Evolutionary conservation across 2,329 filamentous ascomycete species (phyloP), one percentile per base, ranked within the genome.

Genomic region (Cordyceps fumosorosea): DNA sequence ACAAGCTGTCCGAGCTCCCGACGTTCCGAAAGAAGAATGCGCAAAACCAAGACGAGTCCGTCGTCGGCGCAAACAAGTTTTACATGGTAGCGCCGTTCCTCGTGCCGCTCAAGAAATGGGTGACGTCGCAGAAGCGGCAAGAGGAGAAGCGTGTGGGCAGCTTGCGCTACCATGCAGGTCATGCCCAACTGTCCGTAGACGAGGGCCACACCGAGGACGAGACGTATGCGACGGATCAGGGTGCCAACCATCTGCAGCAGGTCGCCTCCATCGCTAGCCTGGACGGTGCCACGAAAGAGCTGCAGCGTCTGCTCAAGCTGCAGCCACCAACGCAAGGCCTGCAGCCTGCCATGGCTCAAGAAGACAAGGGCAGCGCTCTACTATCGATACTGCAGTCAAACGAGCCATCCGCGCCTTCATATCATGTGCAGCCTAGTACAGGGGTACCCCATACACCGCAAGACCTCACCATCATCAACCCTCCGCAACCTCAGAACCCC

Each of bases 11-110:
- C 0, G 92, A 97, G 64, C 82, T 99, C 29, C 93, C 95, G 0
- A 91, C 90, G 0, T 87, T 91, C 69, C 86, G 87, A 61, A 90
- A 89, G 73, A 92, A 89, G 71, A 80, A 80, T 20, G 78, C 78
- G 14, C 81, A 84, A 60, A 72, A 69, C 18, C 81, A 86, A n/a
- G 81, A 85, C 52, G 82, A 88, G 56, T 80, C 83, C 14, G 75
- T 77, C 34, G 75, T 84, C 14, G 90, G 89, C 67, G 86, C 87
- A 47, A 92, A 90, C 73, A 97, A 93, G 71, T 98, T 97, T 73
- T 99, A 97, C 76, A 97, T 98, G 91, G 95, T 99, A 20, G 92
- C 92, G 0, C 93, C 93, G 0, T 99, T 99, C 71, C 80, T 98
- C 60, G 86, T 86, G 1, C 89, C 87, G 6, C 76, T 99, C 55